These are phyloP conservation scores for Cystofilobasidium capitatum DNA, from an alignment of 768 basidiomycete species.

Conservation along the genomic window DNA sequence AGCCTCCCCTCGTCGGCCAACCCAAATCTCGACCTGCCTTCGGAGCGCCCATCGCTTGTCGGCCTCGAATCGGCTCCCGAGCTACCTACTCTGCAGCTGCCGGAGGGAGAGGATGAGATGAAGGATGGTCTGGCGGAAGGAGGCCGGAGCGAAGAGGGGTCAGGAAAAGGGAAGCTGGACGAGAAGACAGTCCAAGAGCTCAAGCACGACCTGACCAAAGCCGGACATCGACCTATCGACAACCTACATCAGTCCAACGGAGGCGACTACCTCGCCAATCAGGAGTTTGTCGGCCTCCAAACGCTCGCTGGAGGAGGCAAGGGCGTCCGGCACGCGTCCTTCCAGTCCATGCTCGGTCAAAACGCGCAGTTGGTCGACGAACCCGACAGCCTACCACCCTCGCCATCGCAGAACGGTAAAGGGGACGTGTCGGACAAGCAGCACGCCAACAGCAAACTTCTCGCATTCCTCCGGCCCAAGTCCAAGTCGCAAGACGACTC, in stretches of 20 bases:
- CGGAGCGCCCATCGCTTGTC: background rate
- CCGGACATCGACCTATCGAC: background rate
- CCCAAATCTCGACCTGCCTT: background rate
- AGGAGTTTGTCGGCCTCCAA: slow-evolving; percentile 1
- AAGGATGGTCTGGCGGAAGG: too few relatives aligned
- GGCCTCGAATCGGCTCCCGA: background rate
- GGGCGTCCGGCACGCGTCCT: background rate
- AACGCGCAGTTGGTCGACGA: background rate
- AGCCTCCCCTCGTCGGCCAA: background rate
- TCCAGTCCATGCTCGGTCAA: background rate
- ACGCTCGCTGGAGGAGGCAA: slow-evolving; percentile 18
- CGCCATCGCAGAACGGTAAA: background rate
- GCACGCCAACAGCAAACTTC: background rate
- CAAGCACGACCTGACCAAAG: background rate
- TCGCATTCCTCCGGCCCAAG: background rate
- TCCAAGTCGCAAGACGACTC: background rate
- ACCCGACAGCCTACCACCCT: background rate
- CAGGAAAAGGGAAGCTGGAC: background rate
- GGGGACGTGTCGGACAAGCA: background rate
- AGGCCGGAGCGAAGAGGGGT: too few relatives aligned
- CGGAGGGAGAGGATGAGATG: background rate
- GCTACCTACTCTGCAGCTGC: background rate
- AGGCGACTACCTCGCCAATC: slow-evolving; percentile 1
- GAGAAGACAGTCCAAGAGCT: background rate
- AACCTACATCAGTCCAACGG: background rate